Evolutionary conservation across 2,329 filamentous ascomycete species (phyloP).

Genomic region (Shiraia bambusicola): DNA sequence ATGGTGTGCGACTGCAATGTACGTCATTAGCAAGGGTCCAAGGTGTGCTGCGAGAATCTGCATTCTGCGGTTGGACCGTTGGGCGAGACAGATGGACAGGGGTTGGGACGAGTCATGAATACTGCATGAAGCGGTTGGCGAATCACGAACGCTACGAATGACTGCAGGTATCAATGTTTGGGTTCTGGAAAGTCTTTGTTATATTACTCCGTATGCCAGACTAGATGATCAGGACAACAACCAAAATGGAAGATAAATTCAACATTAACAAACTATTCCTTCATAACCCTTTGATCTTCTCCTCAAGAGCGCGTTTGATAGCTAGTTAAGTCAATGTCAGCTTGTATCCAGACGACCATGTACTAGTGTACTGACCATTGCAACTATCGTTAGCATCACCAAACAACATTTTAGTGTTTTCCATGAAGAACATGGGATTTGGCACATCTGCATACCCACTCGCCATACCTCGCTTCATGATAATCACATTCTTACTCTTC

Average conservation of each 20-base stretch:
- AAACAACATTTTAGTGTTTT: slow-evolving; percentile 86
- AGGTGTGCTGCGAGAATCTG: not conserved
- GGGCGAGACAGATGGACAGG: slow-evolving; percentile 11
- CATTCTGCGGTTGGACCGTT: slow-evolving; percentile 7
- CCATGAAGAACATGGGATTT: slow-evolving; percentile 93
- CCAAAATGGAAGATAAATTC: not conserved
- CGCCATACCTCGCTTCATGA: slow-evolving; percentile 91
- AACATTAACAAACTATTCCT: not conserved
- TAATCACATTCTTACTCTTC: slow-evolving; percentile 90
- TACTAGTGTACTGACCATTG: slow-evolving; percentile 61
- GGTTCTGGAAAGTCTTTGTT: too few relatives aligned
- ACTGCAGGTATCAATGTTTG: too few relatives aligned
- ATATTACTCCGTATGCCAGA: not conserved
- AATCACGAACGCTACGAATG: too few relatives aligned
- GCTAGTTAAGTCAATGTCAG: slow-evolving; percentile 29
- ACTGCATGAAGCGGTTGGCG: too few relatives aligned
- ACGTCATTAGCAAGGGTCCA: slow-evolving; percentile 22
- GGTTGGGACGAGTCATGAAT: slow-evolving; percentile 2
- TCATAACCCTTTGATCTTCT: slow-evolving; percentile 37
- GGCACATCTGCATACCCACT: slow-evolving; percentile 89
- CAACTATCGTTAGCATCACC: slow-evolving; percentile 84
- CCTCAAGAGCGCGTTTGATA: slow-evolving; percentile 41
- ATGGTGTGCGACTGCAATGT: slow-evolving; percentile 11
- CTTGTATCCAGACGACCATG: not conserved
- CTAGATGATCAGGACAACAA: not conserved